phyloP scores from a whole-genome alignment of 2,329 filamentous ascomycete species.

The Fusarium pseudograminearum region DNA sequence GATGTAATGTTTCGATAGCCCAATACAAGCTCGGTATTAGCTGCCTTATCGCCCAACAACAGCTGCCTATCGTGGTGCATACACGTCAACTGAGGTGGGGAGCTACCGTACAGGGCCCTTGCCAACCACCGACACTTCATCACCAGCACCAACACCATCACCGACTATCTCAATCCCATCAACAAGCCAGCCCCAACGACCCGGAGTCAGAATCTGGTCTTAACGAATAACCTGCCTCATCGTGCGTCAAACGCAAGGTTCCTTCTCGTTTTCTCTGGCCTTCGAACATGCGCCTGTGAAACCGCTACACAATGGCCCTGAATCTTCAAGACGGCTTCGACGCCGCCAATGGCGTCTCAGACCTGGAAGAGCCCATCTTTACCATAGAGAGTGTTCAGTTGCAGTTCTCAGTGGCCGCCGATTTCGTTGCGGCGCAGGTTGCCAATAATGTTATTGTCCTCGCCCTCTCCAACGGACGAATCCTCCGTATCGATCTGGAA shows the following conservation, averaged over 20 bases:
- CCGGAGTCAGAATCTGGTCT: conserved; percentile 1
- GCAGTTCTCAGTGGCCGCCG: conserved; percentile 92
- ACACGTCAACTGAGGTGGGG: conserved; percentile 22
- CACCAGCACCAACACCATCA: conserved; percentile 21
- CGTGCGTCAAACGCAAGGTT: conserved; percentile 10
- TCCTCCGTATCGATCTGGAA: conserved; percentile 93
- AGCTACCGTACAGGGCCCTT: conserved; percentile 22
- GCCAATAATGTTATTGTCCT: conserved; percentile 97
- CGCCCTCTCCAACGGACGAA: conserved; percentile 90
- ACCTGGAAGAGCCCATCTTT: conserved; percentile 84
- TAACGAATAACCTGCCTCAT: conserved; percentile 1
- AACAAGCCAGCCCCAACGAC: conserved; percentile 29
- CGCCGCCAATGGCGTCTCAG: conserved; percentile 68
- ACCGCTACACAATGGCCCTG: conserved; percentile 52
- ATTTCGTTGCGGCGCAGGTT: conserved; percentile 96
- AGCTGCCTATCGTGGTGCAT: conserved; percentile 25
- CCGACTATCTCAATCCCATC: conserved; percentile 14
- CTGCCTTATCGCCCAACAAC: conserved; percentile 19
- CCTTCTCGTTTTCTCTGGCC: background rate
- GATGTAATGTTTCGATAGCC: conserved; percentile 41
- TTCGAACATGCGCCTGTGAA: conserved; percentile 44
- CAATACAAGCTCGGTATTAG: conserved; percentile 17
- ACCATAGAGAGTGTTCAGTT: conserved; percentile 92
- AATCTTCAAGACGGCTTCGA: conserved; percentile 73
- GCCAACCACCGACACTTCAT: conserved; percentile 31